Percentiles rank a stretch among this genome's conserved stretches.
phyloP scores from a whole-genome alignment of 768 basidiomycete genomes.

The Agrocybe pediades region DNA sequence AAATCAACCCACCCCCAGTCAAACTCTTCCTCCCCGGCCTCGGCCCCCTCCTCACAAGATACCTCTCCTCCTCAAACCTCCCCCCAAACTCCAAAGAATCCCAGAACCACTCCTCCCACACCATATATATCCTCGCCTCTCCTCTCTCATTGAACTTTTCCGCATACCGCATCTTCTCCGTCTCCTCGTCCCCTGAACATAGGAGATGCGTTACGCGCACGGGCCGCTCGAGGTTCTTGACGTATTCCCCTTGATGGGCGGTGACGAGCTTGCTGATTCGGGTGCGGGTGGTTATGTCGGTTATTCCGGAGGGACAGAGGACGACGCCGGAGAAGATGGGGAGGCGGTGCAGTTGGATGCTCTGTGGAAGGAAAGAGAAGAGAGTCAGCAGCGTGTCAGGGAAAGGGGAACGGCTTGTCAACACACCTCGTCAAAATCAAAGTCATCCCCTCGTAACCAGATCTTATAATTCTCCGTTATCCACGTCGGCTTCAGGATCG shows the following conservation, averaged over 20 bases:
- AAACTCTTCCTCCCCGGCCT: slow-evolving; percentile 55
- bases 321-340: slow-evolving; percentile 72
- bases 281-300: slow-evolving; percentile 58
- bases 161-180: slow-evolving; percentile 80
- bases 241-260: slow-evolving; percentile 64
- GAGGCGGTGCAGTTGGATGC: slow-evolving; percentile 59
- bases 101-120: slow-evolving; percentile 99
- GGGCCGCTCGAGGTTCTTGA: slow-evolving; percentile 76
- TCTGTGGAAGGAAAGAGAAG: slow-evolving; percentile 40
- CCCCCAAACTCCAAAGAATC: slow-evolving; percentile 82
- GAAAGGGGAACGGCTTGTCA: not conserved
- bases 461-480: slow-evolving; percentile 66
- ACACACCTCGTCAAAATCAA: slow-evolving; percentile 64
- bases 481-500: slow-evolving; percentile 81
- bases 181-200: slow-evolving; percentile 65
- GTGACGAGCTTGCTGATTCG: slow-evolving; percentile 65
- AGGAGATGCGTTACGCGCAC: slow-evolving; percentile 85
- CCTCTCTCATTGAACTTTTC: slow-evolving; percentile 69
- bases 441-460: slow-evolving; percentile 83
- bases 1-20: slow-evolving; percentile 21
- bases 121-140: slow-evolving; percentile 73
- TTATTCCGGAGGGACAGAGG: slow-evolving; percentile 76
- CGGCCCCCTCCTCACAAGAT: slow-evolving; percentile 59
- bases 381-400: not conserved
- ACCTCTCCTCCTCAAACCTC: slow-evolving; percentile 63